phyloP scores from a whole-genome alignment of 768 basidiomycete species.

The Calvatia gigantea region DNA sequence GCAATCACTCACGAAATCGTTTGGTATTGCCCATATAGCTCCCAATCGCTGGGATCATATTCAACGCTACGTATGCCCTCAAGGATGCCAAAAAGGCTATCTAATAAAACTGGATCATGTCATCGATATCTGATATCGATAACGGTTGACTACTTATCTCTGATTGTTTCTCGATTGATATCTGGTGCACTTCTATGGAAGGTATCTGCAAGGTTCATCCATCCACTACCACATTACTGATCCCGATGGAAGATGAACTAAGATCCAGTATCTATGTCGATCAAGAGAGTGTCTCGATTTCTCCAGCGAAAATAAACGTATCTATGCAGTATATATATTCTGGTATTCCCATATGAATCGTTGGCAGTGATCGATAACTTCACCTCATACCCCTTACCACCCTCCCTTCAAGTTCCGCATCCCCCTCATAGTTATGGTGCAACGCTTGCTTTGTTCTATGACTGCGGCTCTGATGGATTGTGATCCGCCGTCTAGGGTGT shows the following conservation, averaged over 20 bases:
- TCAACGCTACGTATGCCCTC: not conserved
- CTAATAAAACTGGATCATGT: no score
- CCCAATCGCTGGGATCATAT: no score
- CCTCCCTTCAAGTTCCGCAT: not conserved
- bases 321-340: slow-evolving; percentile 1
- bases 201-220: not conserved
- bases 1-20: no score
- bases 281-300: not conserved
- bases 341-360: not conserved
- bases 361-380: slow-evolving; percentile 1
- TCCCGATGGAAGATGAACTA: not conserved
- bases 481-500: slow-evolving; percentile 53
- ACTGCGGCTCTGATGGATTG: not conserved
- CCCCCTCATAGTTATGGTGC: not conserved
- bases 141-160: not conserved
- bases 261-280: not conserved
- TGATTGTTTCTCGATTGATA: not conserved
- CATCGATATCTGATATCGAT: slow-evolving; percentile 12
- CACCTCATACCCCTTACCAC: not conserved
- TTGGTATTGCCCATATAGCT: no score
- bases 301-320: not conserved
- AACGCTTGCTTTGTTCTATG: not conserved
- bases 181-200: not conserved
- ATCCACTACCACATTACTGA: not conserved
- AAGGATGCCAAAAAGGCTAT: no score